Percentiles rank a stretch among this genome's conserved stretches.
phyloP scores from a whole-genome alignment of 495 filamentous ascomycete species.

The Aspergillus coremiiformis region DNA sequence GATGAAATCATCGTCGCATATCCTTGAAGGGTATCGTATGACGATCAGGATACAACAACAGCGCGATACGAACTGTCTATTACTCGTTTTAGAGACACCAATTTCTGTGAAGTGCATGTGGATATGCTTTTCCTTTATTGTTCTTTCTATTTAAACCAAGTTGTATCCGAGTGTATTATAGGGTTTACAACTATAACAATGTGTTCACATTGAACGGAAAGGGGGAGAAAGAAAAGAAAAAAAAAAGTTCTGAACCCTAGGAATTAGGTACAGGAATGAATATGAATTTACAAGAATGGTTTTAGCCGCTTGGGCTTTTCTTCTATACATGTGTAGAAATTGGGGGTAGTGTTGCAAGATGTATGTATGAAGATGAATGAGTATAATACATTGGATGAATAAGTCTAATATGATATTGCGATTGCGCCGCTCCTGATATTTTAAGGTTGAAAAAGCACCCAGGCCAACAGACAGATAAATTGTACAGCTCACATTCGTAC shows the following conservation, averaged over 20 bases:
- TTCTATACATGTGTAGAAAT: not conserved
- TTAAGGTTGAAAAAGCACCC: constrained; percentile 21
- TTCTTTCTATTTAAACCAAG: constrained; percentile 5
- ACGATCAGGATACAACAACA: constrained; percentile 3
- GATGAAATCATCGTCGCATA: not conserved
- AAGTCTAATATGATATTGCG: constrained; percentile 25
- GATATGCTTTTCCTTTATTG: constrained; percentile 1
- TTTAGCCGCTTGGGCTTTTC: too few relatives aligned
- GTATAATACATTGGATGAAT: constrained; percentile 37
- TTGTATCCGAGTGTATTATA: constrained; percentile 14
- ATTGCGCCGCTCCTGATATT: constrained; percentile 36
- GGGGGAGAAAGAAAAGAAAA: not conserved
- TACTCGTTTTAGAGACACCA: not conserved
- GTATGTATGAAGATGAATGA: constrained; percentile 17
- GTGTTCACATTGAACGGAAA: not conserved
- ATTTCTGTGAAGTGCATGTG: not conserved
- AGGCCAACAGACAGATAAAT: constrained; percentile 11
- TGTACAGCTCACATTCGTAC: constrained; percentile 11
- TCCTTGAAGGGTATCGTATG: not conserved
- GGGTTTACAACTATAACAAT: constrained; percentile 6
- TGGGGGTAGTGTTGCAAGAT: not conserved
- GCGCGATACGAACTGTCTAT: not conserved
- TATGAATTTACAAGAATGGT: not conserved
- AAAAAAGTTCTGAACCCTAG: not conserved
- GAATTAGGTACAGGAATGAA: not conserved